phyloP scores from a whole-genome alignment of 345 rosid genomes.

The Lepidium africanum region DNA sequence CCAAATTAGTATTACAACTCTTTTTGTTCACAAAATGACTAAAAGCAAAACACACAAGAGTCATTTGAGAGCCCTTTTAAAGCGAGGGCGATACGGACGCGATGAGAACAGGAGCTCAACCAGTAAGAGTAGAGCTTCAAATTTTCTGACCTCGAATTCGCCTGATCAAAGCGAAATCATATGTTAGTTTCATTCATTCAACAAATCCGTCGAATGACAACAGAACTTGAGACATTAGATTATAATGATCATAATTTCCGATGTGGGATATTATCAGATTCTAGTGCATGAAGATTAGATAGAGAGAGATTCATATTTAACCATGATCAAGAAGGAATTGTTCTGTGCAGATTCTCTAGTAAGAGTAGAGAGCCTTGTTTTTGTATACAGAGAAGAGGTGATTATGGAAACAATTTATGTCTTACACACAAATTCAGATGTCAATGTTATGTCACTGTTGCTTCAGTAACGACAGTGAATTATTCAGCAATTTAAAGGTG shows the following conservation, averaged over 20 bases:
- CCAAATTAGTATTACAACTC: background rate
- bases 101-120: slow-evolving; percentile 68
- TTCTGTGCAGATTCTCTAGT: background rate
- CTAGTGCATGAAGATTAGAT: too few species aligned
- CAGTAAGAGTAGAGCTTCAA: slow-evolving; percentile 56
- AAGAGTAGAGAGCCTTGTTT: background rate
- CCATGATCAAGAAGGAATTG: background rate
- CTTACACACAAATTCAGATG: background rate
- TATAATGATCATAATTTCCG: background rate
- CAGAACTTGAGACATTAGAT: background rate
- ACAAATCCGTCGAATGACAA: too few species aligned
- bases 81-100: slow-evolving; percentile 73
- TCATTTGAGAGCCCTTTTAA: slow-evolving; percentile 41
- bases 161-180: background rate
- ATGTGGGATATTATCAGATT: background rate
- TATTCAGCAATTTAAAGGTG: too few species aligned
- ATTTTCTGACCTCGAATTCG: background rate
- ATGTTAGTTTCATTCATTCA: background rate
- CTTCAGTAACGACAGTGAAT: too few species aligned
- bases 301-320: background rate
- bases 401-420: background rate
- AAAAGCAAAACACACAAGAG: background rate
- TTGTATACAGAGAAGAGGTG: background rate
- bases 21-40: background rate
- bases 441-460: background rate